Evolutionary conservation across 2,329 filamentous ascomycete genomes (phyloP).

Genomic region (Clonostachys rosea): DNA sequence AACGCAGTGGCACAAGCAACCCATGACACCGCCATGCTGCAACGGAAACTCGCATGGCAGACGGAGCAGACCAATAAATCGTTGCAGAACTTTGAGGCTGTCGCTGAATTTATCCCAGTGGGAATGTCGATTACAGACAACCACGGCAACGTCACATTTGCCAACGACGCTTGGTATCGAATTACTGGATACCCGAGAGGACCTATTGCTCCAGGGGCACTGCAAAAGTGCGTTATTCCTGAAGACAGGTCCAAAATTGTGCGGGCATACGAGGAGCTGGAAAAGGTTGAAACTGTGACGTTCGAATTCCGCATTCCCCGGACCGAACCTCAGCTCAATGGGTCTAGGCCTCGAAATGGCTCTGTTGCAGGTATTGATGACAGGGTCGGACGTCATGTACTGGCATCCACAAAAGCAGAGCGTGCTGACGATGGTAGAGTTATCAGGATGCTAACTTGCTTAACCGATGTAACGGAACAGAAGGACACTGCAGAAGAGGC

Average conservation of each 20-base stretch:
- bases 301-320: constrained; percentile 37
- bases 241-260: constrained; percentile 36
- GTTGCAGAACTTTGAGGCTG: constrained; percentile 62
- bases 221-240: constrained; percentile 38
- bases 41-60: constrained; percentile 57
- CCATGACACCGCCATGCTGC: constrained; percentile 61
- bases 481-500: constrained; percentile 44
- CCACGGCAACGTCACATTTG: constrained; percentile 61
- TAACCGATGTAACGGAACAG: constrained; percentile 46
- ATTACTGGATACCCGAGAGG: constrained; percentile 40
- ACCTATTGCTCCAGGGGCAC: constrained; percentile 21
- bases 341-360: constrained; percentile 9
- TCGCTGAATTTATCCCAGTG: constrained; percentile 70
- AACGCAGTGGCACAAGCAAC: constrained; percentile 57
- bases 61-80: constrained; percentile 44
- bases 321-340: constrained; percentile 2
- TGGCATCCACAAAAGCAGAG: constrained; percentile 43
- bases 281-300: constrained; percentile 27
- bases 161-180: constrained; percentile 62
- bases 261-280: constrained; percentile 34
- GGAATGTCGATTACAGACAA: constrained; percentile 69
- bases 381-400: constrained; percentile 32
- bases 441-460: constrained; percentile 39
- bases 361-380: constrained; percentile 13
- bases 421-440: constrained; percentile 33